Base-by-base conservation (phyloP, 164 flowering plant genomes). In the Brasenia schreberi region DNA sequence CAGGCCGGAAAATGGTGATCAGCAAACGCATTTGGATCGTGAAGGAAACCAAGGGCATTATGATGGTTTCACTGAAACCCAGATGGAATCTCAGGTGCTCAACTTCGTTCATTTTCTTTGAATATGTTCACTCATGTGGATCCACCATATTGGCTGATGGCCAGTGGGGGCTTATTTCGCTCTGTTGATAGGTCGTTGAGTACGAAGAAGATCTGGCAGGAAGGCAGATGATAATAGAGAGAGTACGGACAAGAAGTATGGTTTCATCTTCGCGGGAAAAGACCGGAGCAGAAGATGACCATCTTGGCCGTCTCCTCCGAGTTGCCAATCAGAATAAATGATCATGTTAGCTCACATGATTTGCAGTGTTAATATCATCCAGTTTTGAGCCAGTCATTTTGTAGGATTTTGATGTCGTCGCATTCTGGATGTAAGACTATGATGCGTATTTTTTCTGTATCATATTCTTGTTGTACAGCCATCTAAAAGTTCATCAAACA, bases 201-300 rank as follows among this genome's bases (percentile, higher is more conserved):
- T 94, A 91, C 69, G 98, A 89, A 76, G 95, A 91, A 78, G 98
- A 91, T 81, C 77, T 94, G 63, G 81, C 96, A 1, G 97, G 97
- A 59, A 83, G 87, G 74, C 96, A 94, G 76, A 87, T 85, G 98
- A 85, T 94, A 59, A 84, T 91, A 12, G 98, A 94, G 67, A 81
- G 87, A 79, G 89, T 82, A 65, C 82, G 86, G 65, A 81, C 86
- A 7, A 80, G 84, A 69, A 84, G 91, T 86, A 68, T 82, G 81
- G 19, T 74, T 62, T 84, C 74, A 85, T 64, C 19, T 44, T 17
- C 44, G 39, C 23, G 18, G 56, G 9, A 64, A 64, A 49, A 7
- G 42, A n/a, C 42, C 18, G 7, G 49, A 45, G 43, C 63, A 23
- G 63, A 61, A 23, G 33, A 61, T 61, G 33, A 23, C 33, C 12